phyloP scores from a whole-genome alignment of 116 monocot genomes.

The Trichopus zeylanicus region DNA sequence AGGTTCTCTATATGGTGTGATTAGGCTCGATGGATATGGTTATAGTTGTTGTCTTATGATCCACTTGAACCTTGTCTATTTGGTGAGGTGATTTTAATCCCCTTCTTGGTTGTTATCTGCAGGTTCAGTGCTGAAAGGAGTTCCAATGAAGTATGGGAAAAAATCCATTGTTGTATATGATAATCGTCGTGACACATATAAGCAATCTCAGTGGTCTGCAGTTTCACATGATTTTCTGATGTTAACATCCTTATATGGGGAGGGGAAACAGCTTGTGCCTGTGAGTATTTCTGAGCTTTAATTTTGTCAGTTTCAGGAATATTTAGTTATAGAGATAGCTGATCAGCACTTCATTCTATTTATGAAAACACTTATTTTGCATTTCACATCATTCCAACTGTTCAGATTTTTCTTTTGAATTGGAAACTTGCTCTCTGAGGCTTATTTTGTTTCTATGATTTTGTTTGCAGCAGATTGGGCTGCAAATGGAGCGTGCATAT shows the following conservation, averaged over 20 bases:
- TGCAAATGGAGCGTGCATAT: conserved; percentile 29
- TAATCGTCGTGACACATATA: conserved; percentile 48
- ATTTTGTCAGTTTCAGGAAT: neutral
- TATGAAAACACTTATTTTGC: too few species aligned
- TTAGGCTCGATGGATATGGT: neutral
- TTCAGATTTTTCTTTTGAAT: too few species aligned
- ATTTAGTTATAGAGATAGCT: neutral
- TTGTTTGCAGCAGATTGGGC: conserved; percentile 27
- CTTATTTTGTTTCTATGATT: neutral
- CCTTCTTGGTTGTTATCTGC: conserved; percentile 4
- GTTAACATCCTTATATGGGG: conserved; percentile 49
- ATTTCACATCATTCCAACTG: too few species aligned
- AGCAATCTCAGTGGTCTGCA: conserved; percentile 15
- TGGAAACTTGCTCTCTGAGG: too few species aligned
- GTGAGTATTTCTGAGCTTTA: conserved; percentile 24
- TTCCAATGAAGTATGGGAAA: conserved; percentile 22
- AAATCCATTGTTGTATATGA: conserved; percentile 42
- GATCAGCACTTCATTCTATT: too few species aligned
- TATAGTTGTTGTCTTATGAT: neutral
- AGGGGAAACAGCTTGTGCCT: conserved; percentile 48
- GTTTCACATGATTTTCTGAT: conserved; percentile 25
- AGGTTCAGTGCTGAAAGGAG: conserved; percentile 37
- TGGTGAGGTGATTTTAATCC: neutral
- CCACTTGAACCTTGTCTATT: neutral
- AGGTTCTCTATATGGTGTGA: too few species aligned